phyloP scores from a whole-genome alignment of 192 early-diverging fungal species.

The Linnemannia elongata region DNA sequence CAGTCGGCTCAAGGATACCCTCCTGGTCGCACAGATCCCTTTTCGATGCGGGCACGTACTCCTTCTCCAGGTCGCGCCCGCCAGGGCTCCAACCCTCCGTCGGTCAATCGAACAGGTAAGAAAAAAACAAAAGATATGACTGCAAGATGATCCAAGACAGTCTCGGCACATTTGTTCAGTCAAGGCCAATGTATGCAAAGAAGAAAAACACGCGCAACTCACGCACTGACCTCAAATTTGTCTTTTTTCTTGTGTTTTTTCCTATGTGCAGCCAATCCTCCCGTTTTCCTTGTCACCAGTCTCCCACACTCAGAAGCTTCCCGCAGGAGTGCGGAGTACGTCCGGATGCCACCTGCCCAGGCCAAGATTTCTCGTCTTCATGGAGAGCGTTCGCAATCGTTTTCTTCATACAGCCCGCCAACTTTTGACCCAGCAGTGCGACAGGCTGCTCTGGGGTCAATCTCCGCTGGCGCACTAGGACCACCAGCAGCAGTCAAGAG shows the following conservation, averaged over 20 bases:
- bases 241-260: too few relatives aligned
- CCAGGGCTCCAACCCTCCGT: conserved; percentile 47
- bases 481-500: conserved; percentile 33
- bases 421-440: conserved; percentile 28
- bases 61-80: conserved; percentile 49
- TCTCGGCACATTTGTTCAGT: background rate
- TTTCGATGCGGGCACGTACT: conserved; percentile 50
- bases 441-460: conserved; percentile 31
- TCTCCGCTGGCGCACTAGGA: conserved; percentile 27
- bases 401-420: conserved; percentile 40
- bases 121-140: background rate
- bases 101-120: conserved; percentile 28
- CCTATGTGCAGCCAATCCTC: conserved; percentile 34
- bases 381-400: conserved; percentile 49
- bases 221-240: background rate
- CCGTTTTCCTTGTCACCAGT: conserved; percentile 51
- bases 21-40: conserved; percentile 34
- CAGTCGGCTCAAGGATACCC: conserved; percentile 49
- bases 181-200: background rate
- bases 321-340: conserved; percentile 48
- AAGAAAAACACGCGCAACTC: background rate
- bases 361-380: conserved; percentile 37
- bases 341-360: conserved; percentile 42
- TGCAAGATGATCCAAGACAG: background rate
- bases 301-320: conserved; percentile 36